Base-by-base conservation (phyloP, 2,329 filamentous ascomycete species). In the Fusarium pseudonygamai region DNA sequence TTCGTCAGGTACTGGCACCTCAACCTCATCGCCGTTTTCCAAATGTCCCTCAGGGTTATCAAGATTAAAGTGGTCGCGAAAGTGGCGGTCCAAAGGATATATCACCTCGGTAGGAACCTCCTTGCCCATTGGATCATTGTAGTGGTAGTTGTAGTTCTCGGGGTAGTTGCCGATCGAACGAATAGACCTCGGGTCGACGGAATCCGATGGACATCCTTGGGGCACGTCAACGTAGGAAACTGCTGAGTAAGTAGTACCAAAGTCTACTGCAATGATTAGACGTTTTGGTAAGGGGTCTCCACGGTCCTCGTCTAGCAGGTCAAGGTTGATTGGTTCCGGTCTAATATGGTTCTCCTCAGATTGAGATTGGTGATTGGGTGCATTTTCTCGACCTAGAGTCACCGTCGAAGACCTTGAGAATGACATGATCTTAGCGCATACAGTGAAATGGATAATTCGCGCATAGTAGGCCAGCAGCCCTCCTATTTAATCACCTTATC, bases 1-100 rank as follows among this genome's bases (percentile, higher is more conserved):
- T 6, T 18, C 39, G 0, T 64, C 42, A 11, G 14, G 3, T 0
- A n/a, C 8, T 0, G 1, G 5, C 3, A 13, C 5, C 1, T 46
- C 49, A 20, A 7, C 4, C 1, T 1, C 6, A 22, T 30, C 10
- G 5, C 40, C 49, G 16, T 26, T 45, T 2, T 45, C 4, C 2
- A 5, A 15, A 8, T 32, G n/a, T 5, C 3, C 36, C 2, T 62
- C 49, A 5, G 24, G 16, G 1, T n/a, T 14, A 2, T 62, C 36
- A 1, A 34, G n/a, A 20, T 52, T n/a, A 3, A 39, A 30, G n/a
- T 57, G 18, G 9, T 63, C 28, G 5, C 53, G 52, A 40, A 59
- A 59, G 15, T 40, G 26, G 0, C 36, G 36, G 1, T 47, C 20
- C 1, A 58, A 3, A 0, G 60, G 60, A 42, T 64, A 64, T 1